Base-by-base conservation (phyloP, 108 stramenopile species). In the Conticribra guillardii region DNA sequence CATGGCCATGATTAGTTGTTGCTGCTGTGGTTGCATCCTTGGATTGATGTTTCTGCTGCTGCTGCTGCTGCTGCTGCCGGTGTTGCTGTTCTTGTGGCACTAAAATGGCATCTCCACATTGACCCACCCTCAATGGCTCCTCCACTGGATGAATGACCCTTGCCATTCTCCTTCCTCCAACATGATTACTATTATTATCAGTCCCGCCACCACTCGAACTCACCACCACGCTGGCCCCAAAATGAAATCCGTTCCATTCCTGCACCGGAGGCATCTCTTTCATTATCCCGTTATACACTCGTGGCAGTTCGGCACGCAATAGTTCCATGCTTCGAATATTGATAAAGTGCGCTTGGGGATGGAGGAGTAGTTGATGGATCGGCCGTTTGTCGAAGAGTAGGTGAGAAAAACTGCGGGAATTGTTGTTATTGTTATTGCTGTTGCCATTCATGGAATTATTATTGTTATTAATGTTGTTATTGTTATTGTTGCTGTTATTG, bases 321-420 rank as follows among this genome's bases (percentile, higher is more conserved):
- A 98, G 88, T 57, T 98, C 97, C 94, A 96, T 96, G 29, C 87
- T 93, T 23, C 97, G 83, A 1, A 90, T 79, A 74, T 98, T 98
- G 58, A 98, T 67, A 82, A 94, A 98, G 56, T 98, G 97, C 23
- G 97, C 97, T 69, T 96, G 95, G 1, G 96, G 97, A 81, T 96
- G 96, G 30, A 52, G 37, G 32, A 84, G 85, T 33, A 86, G 63
- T 24, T 84, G 54, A 31, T 79, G 58, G 29, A 46, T 15, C 0
- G 85, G 48, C 56, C 89, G 88, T 22, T 74, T 67, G 48, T 94
- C 92, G 22, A 94, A 60, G 0, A 93, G 64, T 22, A 81, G 28
- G 16, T 74, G 48, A 19, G 82, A 76, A 19, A 87, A n/a, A n/a
- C n/a, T n/a, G n/a, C n/a, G n/a, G n/a, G n/a, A n/a, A n/a, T n/a